phyloP scores from a whole-genome alignment of 306 rosid genomes.

The Elaeagnus macrophylla region DNA sequence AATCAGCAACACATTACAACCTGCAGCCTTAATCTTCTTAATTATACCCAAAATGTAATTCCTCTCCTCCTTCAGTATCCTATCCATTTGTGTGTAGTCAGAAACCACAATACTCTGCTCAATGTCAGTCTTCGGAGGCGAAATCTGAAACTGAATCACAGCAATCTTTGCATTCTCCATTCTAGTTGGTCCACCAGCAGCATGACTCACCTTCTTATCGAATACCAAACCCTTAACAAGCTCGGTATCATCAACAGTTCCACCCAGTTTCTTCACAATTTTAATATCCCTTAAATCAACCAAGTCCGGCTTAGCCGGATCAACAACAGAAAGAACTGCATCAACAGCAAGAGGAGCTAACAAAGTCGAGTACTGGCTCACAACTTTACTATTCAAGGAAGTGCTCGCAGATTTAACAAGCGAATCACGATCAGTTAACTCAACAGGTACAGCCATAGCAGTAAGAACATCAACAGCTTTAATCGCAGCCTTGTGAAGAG shows the following conservation, averaged over 20 bases:
- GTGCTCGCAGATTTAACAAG: conserved; percentile 80
- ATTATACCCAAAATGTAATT: conserved; percentile 89
- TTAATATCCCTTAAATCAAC: conserved; percentile 83
- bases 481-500: conserved; percentile 66
- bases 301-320: conserved; percentile 50
- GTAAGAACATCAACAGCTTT: conserved; percentile 76
- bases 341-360: conserved; percentile 96
- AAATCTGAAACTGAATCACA: conserved; percentile 95
- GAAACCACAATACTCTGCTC: conserved; percentile 92
- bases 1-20: conserved; percentile 84
- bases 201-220: conserved; percentile 91
- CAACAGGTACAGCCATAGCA: conserved; percentile 95
- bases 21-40: conserved; percentile 81
- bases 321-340: conserved; percentile 65
- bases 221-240: conserved; percentile 72
- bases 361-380: conserved; percentile 79
- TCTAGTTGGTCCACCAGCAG: conserved; percentile 89
- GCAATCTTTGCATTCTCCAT: conserved; percentile 93
- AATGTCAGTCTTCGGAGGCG: conserved; percentile 85
- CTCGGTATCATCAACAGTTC: conserved; percentile 83
- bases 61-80: conserved; percentile 89
- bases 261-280: conserved; percentile 94
- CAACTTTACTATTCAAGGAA: conserved; percentile 90
- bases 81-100: conserved; percentile 94
- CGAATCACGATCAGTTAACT: conserved; percentile 78